Evolutionary conservation across 768 basidiomycete genomes (phyloP).

Genomic region (Heimioporus sp.): DNA sequence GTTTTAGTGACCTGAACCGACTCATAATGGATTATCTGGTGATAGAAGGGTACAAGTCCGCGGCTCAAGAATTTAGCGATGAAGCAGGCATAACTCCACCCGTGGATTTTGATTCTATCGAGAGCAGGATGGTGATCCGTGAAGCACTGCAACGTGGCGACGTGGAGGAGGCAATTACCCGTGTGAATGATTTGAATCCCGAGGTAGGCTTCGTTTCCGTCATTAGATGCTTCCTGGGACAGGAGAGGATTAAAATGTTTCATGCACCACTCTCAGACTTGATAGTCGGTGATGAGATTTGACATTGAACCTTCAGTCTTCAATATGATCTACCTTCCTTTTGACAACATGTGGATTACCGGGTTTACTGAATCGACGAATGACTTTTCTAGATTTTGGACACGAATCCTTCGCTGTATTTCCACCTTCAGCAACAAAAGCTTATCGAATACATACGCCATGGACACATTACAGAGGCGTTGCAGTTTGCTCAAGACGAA

Average conservation of each 20-base stretch:
- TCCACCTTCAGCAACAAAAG: conserved; percentile 93
- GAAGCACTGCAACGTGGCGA: conserved; percentile 93
- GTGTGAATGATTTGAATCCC: conserved; percentile 93
- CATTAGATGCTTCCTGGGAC: neutral
- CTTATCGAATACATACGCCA: conserved; percentile 93
- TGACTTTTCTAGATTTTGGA: conserved; percentile 79
- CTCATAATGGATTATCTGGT: conserved; percentile 98
- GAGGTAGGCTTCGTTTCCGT: conserved; percentile 65
- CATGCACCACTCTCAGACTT: conserved; percentile 99
- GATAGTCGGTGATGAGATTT: conserved; percentile 81
- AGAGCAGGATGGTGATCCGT: conserved; percentile 91
- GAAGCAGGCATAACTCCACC: conserved; percentile 78
- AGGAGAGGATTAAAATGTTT: conserved; percentile 81
- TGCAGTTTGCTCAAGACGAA: conserved; percentile 91
- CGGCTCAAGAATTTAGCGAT: conserved; percentile 91
- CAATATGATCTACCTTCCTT: conserved; percentile 69
- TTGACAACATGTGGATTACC: neutral
- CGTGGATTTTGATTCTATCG: conserved; percentile 89
- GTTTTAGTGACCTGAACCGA: conserved; percentile 82
- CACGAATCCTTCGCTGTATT: conserved; percentile 90
- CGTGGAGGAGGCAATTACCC: conserved; percentile 92
- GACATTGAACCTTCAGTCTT: conserved; percentile 91
- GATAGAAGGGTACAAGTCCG: conserved; percentile 95
- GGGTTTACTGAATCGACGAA: conserved; percentile 11
- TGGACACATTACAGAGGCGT: conserved; percentile 72